Evolutionary conservation across 2,329 filamentous ascomycete genomes (phyloP), one percentile per base, ranked within the genome.

Genomic region (Verticillium zaregamsianum): DNA sequence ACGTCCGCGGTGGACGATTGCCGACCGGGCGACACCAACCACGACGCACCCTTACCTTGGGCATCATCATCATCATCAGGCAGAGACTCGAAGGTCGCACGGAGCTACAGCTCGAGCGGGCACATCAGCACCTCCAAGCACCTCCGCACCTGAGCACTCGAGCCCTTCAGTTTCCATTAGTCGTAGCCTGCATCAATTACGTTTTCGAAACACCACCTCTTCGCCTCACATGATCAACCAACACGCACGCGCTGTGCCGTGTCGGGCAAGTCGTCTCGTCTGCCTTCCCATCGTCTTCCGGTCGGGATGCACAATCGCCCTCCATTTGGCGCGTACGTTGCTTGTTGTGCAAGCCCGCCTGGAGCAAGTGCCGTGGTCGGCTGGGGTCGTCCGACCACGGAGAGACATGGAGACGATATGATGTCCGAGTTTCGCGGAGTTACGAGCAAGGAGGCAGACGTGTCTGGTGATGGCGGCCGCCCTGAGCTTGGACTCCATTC

Each of bases 171-270:
- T 65, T 64, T 65, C 62, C 23, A 62, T 65, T 64, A 64, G 62
- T 64, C 62, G 57, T 49, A 57, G 32, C 11, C 39, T 58, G 62
- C 67, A 68, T 66, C 66, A 61, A 66, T 72, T 73, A 72, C 69
- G 66, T 69, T 73, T 69, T 62, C 61, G 59, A 66, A 64, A 57
- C 65, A 57, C 45, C 59, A 57, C 49, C 49, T 57, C 59, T 49
- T 63, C 64, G 62, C 64, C 62, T 62, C 64, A 64, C 62, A 58
- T 59, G 60, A 65, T 61, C 60, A 59, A 33, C 54, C 54, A 33
- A n/a, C 54, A 25, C 54, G 54, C 54, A 55, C 17, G 54, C 31
- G 25, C 25, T 33, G 28, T 55, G 54, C 25, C 54, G 5, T 55
- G 54, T 31, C 25, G 15, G 54, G 54, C 54, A 55, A 32, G 54